Evolutionary conservation across 768 basidiomycete species (phyloP), one percentile per base, ranked within the genome.

Genomic region (Lactarius tabidus): DNA sequence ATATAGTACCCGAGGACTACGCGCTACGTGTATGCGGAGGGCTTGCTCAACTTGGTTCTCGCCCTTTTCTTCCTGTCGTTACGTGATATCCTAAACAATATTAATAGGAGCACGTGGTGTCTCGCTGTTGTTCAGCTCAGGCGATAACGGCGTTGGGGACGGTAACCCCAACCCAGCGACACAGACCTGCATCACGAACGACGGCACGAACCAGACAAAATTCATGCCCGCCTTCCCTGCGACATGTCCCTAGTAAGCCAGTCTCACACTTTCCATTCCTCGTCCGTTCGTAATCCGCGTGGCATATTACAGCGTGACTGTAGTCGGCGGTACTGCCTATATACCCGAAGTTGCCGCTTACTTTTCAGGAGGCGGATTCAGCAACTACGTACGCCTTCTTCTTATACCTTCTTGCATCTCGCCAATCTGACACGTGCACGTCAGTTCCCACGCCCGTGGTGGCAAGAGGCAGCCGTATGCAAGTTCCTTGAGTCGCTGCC

Each of bases 281-380:
- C 26, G 26, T 2, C 6, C 9, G 15, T 17, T 29, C 18, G 31
- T 36, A 20, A 59, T 52, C n/a, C 53, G 43, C 35, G 20, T 6
- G 28, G 53, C 8, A n/a, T 87, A 85, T 63, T 26, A 35, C 48
- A 69, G 68, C 39, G 87, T 90, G 26, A 91, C 89, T 2, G 69
- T 85, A 6, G 89, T 91, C 3, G 89, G 89, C 14, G 89, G 84
- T 6, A 90, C 89, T 1, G 75, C 74, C 41, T 10, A 56, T 57
- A 74, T 88, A 53, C 88, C 87, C 0, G 89, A 91, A 72, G 78
- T 78, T 17, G 84, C 83, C 0, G 82, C 81, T 1, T 72, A 66
- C 67, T 86, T 89, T 77, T 89, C 87, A 15, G 86, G 88, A 1
- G 90, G 90, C 38, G 88, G 89, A 2, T 91, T 90, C 76, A 89